Evolutionary conservation across 768 basidiomycete genomes (phyloP).

Genomic region (Amanita rubescens): DNA sequence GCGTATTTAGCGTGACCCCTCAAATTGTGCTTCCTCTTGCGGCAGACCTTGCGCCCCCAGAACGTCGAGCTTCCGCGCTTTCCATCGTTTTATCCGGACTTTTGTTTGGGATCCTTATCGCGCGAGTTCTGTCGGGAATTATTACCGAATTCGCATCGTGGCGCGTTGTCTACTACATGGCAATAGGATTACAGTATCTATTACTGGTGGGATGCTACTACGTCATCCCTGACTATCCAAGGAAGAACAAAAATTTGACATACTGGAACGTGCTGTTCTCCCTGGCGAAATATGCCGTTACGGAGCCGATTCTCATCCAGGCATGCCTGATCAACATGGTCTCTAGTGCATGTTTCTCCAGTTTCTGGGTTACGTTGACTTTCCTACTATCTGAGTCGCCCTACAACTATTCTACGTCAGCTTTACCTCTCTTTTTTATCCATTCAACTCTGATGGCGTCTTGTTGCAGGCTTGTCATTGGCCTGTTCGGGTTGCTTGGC

Average conservation of each 20-base stretch:
- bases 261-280: constrained; percentile 66
- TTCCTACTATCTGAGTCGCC: constrained; percentile 75
- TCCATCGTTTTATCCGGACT: constrained; percentile 66
- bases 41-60: constrained; percentile 74
- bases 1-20: constrained; percentile 62
- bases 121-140: constrained; percentile 68
- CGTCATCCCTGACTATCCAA: constrained; percentile 77
- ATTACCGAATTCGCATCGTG: constrained; percentile 67
- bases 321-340: constrained; percentile 52
- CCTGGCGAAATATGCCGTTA: constrained; percentile 71
- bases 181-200: constrained; percentile 59
- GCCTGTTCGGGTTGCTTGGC: constrained; percentile 69
- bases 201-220: constrained; percentile 55
- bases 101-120: constrained; percentile 65
- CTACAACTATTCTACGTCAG: constrained; percentile 69
- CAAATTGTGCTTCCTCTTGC: constrained; percentile 75
- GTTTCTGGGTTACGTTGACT: constrained; percentile 70
- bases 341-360: constrained; percentile 51
- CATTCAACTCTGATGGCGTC: neutral
- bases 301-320: constrained; percentile 76
- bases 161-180: constrained; percentile 72
- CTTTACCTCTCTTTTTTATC: constrained; percentile 7
- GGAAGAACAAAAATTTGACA: constrained; percentile 56
- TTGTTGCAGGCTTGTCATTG: constrained; percentile 42
- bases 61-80: constrained; percentile 66